Conservation (phyloP, 495 filamentous ascomycete genomes). For the Patellaria atrata region DNA sequence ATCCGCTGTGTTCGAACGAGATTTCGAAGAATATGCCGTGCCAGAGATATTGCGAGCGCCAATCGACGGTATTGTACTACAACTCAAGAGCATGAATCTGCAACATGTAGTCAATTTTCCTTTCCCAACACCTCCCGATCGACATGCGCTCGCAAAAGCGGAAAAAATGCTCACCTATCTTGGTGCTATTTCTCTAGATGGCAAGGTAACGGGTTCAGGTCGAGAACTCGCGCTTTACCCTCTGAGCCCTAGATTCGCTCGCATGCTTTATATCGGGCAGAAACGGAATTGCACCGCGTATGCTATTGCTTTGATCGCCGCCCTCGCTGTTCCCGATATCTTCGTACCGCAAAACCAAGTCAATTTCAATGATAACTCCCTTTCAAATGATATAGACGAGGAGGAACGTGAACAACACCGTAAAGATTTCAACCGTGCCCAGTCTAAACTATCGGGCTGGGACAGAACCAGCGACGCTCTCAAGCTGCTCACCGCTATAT, state of each 20-base stretch:
- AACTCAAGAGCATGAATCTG: slow-evolving; percentile 90
- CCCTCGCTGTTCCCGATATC: slow-evolving; percentile 72
- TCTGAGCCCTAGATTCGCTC: slow-evolving; percentile 74
- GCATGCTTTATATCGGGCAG: slow-evolving; percentile 79
- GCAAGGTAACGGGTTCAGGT: slow-evolving; percentile 66
- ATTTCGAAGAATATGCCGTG: slow-evolving; percentile 72
- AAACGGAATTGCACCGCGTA: slow-evolving; percentile 72
- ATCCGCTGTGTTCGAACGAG: slow-evolving; percentile 82
- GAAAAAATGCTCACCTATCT: slow-evolving; percentile 62
- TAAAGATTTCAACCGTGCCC: slow-evolving; percentile 59
- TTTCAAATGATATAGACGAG: slow-evolving; percentile 37
- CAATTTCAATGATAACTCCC: slow-evolving; percentile 49
- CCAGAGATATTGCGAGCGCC: slow-evolving; percentile 88
- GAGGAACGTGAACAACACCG: slow-evolving; percentile 46
- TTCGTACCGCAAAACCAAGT: slow-evolving; percentile 78
- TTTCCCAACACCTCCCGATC: slow-evolving; percentile 88
- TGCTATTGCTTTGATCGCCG: slow-evolving; percentile 77
- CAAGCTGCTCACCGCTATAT: slow-evolving; percentile 75
- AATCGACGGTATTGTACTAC: slow-evolving; percentile 81
- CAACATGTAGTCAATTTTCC: slow-evolving; percentile 88
- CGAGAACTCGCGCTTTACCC: slow-evolving; percentile 75
- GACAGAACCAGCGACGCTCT: slow-evolving; percentile 77
- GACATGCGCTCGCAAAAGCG: slow-evolving; percentile 63
- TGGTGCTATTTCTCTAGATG: slow-evolving; percentile 39
- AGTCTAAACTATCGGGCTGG: slow-evolving; percentile 64